Evolutionary conservation across 176 grass and related monocot species (phyloP).

Genomic region (Oryza australiensis): DNA sequence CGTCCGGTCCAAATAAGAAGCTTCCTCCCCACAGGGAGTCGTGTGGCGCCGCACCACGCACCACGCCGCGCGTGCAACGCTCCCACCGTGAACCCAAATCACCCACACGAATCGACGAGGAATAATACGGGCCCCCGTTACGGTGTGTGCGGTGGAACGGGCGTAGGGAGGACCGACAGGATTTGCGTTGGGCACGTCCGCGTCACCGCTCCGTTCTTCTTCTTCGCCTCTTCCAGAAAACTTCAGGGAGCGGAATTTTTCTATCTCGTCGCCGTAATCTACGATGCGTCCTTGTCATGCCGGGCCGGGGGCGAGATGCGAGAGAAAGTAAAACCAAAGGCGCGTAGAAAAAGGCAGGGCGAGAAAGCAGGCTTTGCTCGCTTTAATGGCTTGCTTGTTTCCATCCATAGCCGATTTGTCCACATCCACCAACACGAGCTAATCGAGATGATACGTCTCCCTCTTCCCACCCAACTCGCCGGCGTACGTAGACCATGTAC

Average conservation of each 20-base stretch:
- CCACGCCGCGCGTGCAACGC: not conserved
- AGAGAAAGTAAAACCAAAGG: constrained; percentile 29
- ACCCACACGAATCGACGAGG: not conserved
- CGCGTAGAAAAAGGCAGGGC: constrained; percentile 43
- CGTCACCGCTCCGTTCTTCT: constrained; percentile 24
- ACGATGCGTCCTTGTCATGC: not conserved
- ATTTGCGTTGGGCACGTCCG: not conserved
- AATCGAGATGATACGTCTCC: not conserved
- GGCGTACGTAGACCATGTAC: not conserved
- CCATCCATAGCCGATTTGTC: not conserved
- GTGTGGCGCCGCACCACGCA: not conserved
- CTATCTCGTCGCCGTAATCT: not conserved
- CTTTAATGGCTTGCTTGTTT: not conserved
- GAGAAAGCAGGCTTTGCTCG: not conserved
- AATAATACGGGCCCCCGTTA: not conserved
- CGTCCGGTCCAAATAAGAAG: constrained; percentile 49
- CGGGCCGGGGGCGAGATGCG: too few species aligned
- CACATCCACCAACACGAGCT: not conserved
- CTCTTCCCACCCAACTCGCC: not conserved
- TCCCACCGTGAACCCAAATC: constrained; percentile 21
- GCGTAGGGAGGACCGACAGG: not conserved
- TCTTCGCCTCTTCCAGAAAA: constrained; percentile 27
- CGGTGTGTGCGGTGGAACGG: not conserved
- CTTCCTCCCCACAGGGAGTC: constrained; percentile 18
- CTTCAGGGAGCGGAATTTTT: constrained; percentile 25